phyloP scores from a whole-genome alignment of 1,139 yeast genomes.

The Debaryomycetaceae sp. region DNA sequence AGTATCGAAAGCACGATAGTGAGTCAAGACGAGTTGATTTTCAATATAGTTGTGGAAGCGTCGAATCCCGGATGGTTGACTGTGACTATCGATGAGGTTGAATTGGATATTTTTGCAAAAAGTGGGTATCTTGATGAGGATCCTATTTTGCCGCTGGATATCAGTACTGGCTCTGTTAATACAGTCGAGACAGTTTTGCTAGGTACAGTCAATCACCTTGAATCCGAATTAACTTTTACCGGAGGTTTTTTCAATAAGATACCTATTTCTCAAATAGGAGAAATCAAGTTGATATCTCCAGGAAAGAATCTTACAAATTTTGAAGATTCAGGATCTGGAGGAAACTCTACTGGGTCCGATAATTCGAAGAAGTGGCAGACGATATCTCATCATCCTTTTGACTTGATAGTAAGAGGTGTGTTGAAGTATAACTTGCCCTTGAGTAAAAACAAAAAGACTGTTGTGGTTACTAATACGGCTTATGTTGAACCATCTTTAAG shows the following conservation, averaged over 20 bases:
- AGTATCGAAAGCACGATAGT: slow-evolving; percentile 70
- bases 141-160: background rate
- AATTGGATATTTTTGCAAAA: slow-evolving; percentile 84
- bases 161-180: slow-evolving; percentile 3
- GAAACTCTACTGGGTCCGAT: slow-evolving; percentile 25
- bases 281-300: slow-evolving; percentile 70
- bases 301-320: slow-evolving; percentile 57
- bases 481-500: slow-evolving; percentile 48
- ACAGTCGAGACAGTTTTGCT: slow-evolving; percentile 64
- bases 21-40: slow-evolving; percentile 80
- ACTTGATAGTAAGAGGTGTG: slow-evolving; percentile 78
- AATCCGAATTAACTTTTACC: slow-evolving; percentile 68
- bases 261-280: slow-evolving; percentile 56
- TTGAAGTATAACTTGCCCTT: slow-evolving; percentile 75
- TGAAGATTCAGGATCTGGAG: slow-evolving; percentile 7
- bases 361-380: slow-evolving; percentile 68
- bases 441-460: slow-evolving; percentile 50
- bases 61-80: slow-evolving; percentile 85
- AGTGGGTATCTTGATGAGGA: slow-evolving; percentile 48
- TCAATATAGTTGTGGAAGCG: slow-evolving; percentile 74
- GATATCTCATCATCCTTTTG: slow-evolving; percentile 80
- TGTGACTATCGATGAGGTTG: slow-evolving; percentile 62
- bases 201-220: slow-evolving; percentile 66
- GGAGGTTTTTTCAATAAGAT: slow-evolving; percentile 76
- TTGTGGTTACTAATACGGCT: slow-evolving; percentile 60